Evolutionary conservation across 331 rosid genomes (phyloP), one percentile per base, ranked within the genome.

Genomic region (Quercus lobata): DNA sequence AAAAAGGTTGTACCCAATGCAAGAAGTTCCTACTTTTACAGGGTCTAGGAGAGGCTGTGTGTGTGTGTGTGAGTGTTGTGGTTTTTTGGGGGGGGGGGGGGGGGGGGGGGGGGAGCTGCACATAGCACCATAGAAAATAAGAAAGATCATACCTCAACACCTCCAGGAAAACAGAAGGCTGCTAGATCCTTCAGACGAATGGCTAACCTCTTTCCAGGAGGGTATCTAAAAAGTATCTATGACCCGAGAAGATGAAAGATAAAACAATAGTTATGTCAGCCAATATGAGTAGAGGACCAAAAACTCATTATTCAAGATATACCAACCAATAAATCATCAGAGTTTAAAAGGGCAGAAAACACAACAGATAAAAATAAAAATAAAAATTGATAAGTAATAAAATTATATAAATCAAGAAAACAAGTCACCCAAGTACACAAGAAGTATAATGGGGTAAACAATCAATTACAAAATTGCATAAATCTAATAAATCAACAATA

Each of bases 151-250:
- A 95, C 99, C 97, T 91, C 90, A 79, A 93, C 92, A 41, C 99
- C 94, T 71, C 78, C 88, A 34, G 99, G 97, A 81, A 92, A 95
- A 86, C 97, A 95, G 84, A 95, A 95, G 69, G 96, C 86, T 74
- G 93, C 87, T 83, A 95, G 83, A 69, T 95, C 99, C 84, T 86
- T 88, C 90, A 74, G 68, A 35, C 93, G 96, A 86, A 90, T 73
- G 44, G 89, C 83, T 57, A 91, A 68, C 87, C 79, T 87, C 91
- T 86, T 91, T 52, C 92, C 86, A 65, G 94, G 97, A 80, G 99
- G 99, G 82, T 91, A 95, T 80, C 91, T 91, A 80, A 95, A 95
- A 84, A 95, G 90, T 62, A 93, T 76, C 97, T 95, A 91, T 77
- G 80, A 25, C 58, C 25, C 25, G 55, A 69, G 68, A 78, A 58